Percentiles rank a stretch among this genome's conserved stretches.
Evolutionary conservation across 1,139 yeast species (phyloP).

Genomic region (Pichia inconspicua): DNA sequence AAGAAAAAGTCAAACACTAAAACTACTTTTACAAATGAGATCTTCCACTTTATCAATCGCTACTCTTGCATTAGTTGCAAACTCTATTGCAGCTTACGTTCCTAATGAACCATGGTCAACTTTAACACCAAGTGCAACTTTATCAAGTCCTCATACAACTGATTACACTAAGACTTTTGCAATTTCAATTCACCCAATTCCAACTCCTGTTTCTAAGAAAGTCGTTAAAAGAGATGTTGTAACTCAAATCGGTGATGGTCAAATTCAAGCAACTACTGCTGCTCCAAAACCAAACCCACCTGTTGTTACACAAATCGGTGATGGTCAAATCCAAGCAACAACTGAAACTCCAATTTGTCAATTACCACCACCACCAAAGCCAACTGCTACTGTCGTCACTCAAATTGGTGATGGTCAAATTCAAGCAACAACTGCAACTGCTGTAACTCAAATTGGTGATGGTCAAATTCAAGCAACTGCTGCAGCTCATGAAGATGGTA

Average conservation of each 20-base stretch:
- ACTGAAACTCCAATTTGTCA: slow-evolving; percentile 15
- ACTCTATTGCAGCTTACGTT: slow-evolving; percentile 55
- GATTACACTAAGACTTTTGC: slow-evolving; percentile 59
- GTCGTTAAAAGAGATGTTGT: slow-evolving; percentile 28
- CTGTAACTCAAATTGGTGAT: slow-evolving; percentile 48
- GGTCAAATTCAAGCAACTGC: slow-evolving; percentile 51
- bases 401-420: slow-evolving; percentile 37
- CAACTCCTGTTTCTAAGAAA: slow-evolving; percentile 26
- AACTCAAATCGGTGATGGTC: slow-evolving; percentile 38
- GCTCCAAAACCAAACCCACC: slow-evolving; percentile 8
- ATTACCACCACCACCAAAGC: slow-evolving; percentile 14
- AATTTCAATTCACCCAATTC: slow-evolving; percentile 56
- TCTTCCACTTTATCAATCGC: slow-evolving; percentile 15
- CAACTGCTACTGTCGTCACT: slow-evolving; percentile 30
- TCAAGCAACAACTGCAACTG: slow-evolving; percentile 27
- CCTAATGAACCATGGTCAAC: slow-evolving; percentile 72
- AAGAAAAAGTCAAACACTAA: background rate
- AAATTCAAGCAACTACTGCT: slow-evolving; percentile 35
- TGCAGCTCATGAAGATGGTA: slow-evolving; percentile 32
- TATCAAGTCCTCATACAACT: slow-evolving; percentile 48
- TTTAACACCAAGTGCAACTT: slow-evolving; percentile 53
- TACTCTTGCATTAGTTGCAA: slow-evolving; percentile 32
- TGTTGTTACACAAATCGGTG: slow-evolving; percentile 19
- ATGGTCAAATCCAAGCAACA: slow-evolving; percentile 27
- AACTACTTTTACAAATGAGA: slow-evolving; percentile 8